Evolutionary conservation across 169 alveolate genomes (phyloP), one percentile per base, ranked within the genome.

Genomic region (Cryptosporidium meleagridis): DNA sequence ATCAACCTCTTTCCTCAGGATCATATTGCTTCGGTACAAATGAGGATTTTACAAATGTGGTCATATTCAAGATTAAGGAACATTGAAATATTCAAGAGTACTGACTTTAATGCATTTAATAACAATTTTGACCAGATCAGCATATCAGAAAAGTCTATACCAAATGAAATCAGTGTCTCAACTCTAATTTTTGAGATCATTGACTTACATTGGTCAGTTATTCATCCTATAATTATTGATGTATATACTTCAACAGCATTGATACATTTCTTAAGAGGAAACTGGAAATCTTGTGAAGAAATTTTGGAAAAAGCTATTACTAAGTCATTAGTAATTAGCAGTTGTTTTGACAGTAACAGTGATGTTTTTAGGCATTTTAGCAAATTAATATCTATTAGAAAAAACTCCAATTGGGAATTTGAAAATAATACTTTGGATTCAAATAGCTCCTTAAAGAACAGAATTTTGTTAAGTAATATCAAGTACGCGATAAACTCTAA

Each of bases 221-320:
- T 65, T 45, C 89, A 80, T n/a, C 89, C 89, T 14, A 62, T 80
- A 65, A 80, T 80, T 8, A 80, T 80, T 16, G 89, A 80, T 80
- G 75, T 80, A 8, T 80, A 80, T 65, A 67, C 80, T 29, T 37
- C 89, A 61, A 80, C 75, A 10, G 72, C 89, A 6, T 51, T 80
- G 14, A 80, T 80, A 45, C 75, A 80, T 33, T 80, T 61, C 31
- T 45, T 80, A 62, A 35, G 89, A 39, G 89, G 89, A 21, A 80
- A 80, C 26, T 80, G 73, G 75, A 59, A 80, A 62, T 80, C 89
- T 23, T 59, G 80, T 62, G 80, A 80, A 48, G 89, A 80, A 29
- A 65, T 80, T 59, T 48, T 80, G 31, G 89, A 80, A 41, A 80
- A 80, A 62, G 89, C 89, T 1, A 80, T 80, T 39, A 62, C 89